These are phyloP conservation scores for Exophiala sideris DNA, from an alignment of 2,329 filamentous ascomycete species.

Conservation along the genomic window DNA sequence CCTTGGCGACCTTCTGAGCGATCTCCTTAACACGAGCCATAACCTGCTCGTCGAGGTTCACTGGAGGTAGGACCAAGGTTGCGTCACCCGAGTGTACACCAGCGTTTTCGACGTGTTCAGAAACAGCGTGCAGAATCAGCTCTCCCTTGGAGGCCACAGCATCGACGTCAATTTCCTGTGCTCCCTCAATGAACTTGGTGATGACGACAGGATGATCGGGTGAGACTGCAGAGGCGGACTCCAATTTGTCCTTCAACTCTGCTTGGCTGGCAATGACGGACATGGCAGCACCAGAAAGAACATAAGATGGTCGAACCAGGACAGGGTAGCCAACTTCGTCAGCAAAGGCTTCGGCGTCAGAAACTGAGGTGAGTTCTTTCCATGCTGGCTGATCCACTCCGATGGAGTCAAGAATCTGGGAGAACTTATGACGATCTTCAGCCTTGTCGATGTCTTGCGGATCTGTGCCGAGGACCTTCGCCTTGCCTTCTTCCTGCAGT, in stretches of 20 bases:
- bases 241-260: conserved; percentile 91
- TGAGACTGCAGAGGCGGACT: conserved; percentile 83
- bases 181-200: conserved; percentile 96
- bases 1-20: conserved; percentile 91
- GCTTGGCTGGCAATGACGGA: conserved; percentile 85
- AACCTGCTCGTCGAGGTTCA: conserved; percentile 69
- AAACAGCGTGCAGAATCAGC: conserved; percentile 85
- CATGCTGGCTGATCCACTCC: conserved; percentile 95
- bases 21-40: conserved; percentile 93
- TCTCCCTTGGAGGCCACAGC: conserved; percentile 84
- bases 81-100: conserved; percentile 98
- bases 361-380: conserved; percentile 91
- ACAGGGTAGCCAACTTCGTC: conserved; percentile 86
- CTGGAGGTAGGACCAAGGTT: conserved; percentile 86
- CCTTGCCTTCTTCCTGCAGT: conserved; percentile 84
- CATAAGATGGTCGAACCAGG: conserved; percentile 89
- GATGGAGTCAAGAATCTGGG: conserved; percentile 92
- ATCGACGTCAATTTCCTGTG: conserved; percentile 94
- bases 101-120: conserved; percentile 93
- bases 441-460: conserved; percentile 95
- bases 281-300: conserved; percentile 97
- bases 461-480: conserved; percentile 87
- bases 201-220: conserved; percentile 98
- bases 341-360: conserved; percentile 84
- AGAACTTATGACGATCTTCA: conserved; percentile 98